Evolutionary conservation across 371 early-diverging fungal genomes (phyloP), one percentile per base, ranked within the genome.

Genomic region (Amoeboaphelidium protococcarum): DNA sequence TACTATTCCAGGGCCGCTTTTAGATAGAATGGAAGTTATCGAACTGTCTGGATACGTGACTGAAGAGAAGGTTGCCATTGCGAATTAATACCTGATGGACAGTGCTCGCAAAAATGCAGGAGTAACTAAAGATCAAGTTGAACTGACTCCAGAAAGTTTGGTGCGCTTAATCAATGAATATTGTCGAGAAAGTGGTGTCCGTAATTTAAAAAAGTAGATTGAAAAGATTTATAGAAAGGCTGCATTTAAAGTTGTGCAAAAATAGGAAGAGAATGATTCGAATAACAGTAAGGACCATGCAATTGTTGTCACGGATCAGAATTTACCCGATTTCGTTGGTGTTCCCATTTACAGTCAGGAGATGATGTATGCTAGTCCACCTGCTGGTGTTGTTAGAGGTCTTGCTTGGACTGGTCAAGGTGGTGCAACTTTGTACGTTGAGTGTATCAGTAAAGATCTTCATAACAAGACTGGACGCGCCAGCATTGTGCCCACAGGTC

Each of bases 1-100:
- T 44, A 90, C 91, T 16, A 92, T 95, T 26, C 94, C 96, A 3
- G 84, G 74, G 2, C 96, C 96, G 10, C 68, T 95, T 19, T 66
- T 91, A 26, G 96, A 95, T 66, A 82, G 96, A 54, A 92, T 92
- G 94, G 92, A 91, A 59, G 75, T 91, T 4, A 92, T 95, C 47
- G 73, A 79, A 20, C 69, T 95, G 1, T 85, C 88, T 25, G 92
- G 92, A 2, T 95, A 95, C 55, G 74, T 91, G 47, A 81, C 86
- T 2, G 88, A 92, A 58, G 96, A 95, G 58, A 95, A 95, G 60
- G 73, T 81, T 0, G 82, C 83, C n/a, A 95, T 95, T 57, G 88
- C 92, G 19, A 64, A 72, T 41, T 72, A 70, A 45, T 91, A 92
- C 57, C 63, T 95, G 24, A 74, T 76, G 0, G 92, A 94, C 2